Evolutionary conservation across 345 rosid species (phyloP).

Genomic region (Geranium brycei): DNA sequence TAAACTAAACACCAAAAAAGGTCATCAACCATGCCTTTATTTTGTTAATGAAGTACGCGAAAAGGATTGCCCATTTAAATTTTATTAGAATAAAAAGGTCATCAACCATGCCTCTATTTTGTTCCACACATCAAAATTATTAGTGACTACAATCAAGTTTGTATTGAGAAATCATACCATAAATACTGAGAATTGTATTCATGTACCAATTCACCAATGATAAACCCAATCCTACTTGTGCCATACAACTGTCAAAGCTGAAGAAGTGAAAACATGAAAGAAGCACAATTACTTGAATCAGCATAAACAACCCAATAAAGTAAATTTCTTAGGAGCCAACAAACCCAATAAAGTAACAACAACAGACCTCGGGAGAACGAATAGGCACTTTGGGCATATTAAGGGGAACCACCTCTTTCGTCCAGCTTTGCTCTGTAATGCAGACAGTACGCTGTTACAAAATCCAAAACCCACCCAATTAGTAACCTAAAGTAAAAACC

Average conservation of each 20-base stretch:
- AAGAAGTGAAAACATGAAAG: constrained; percentile 49
- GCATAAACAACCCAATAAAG: not conserved
- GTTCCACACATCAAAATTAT: too few relatives aligned
- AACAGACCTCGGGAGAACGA: not conserved
- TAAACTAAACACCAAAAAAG: too few relatives aligned
- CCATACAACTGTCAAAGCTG: constrained; percentile 79
- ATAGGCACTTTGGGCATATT: not conserved
- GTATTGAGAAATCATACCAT: too few relatives aligned
- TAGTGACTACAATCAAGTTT: too few relatives aligned
- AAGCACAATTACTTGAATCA: not conserved
- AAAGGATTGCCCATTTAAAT: too few relatives aligned
- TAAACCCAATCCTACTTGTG: constrained; percentile 16
- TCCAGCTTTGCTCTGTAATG: not conserved
- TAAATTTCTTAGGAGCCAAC: constrained; percentile 7
- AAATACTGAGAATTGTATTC: too few relatives aligned
- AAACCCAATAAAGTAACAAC: not conserved
- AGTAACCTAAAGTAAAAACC: not conserved
- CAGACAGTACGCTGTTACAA: not conserved
- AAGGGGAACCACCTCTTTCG: not conserved
- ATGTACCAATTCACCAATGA: too few relatives aligned
- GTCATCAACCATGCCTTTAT: too few relatives aligned
- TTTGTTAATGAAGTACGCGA: too few relatives aligned
- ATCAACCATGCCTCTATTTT: too few relatives aligned
- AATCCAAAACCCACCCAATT: not conserved
- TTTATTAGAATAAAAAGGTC: too few relatives aligned